Conservation (phyloP, 2,329 filamentous ascomycete species). For the Aspergillus sergii region DNA sequence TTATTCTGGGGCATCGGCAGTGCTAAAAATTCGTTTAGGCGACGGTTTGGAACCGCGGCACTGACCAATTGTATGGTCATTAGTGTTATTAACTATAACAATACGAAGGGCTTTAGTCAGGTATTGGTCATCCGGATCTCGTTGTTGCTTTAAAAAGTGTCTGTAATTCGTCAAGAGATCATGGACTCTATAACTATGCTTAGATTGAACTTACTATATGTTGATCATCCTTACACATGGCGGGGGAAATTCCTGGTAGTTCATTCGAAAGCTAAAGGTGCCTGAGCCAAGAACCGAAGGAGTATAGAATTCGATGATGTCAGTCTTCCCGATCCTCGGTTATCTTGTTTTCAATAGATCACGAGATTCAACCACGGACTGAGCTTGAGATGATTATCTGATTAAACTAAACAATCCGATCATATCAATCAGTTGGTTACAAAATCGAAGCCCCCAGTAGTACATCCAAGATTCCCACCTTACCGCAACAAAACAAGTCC, state of each 20-base stretch:
- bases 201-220: not conserved
- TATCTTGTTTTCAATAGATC: conserved; percentile 1
- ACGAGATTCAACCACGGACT: not conserved
- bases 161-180: no score
- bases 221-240: not conserved
- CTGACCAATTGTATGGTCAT: not conserved
- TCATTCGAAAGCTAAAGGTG: not conserved
- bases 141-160: not conserved
- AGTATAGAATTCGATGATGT: conserved; percentile 6
- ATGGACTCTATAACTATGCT: not conserved
- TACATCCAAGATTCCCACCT: no score
- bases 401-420: not conserved
- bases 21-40: not conserved
- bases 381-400: not conserved
- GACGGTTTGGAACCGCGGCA: not conserved
- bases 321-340: conserved; percentile 19
- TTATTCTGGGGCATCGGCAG: not conserved
- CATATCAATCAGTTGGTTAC: no score
- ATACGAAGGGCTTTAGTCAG: not conserved
- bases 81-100: not conserved
- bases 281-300: not conserved
- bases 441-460: no score
- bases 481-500: not conserved
- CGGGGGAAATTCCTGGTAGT: not conserved
- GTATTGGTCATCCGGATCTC: not conserved